Percentiles rank a stretch among this genome's conserved stretches.
Evolutionary conservation across 805 yeast species (phyloP).

Genomic region (Metschnikowia drakensbergensis): DNA sequence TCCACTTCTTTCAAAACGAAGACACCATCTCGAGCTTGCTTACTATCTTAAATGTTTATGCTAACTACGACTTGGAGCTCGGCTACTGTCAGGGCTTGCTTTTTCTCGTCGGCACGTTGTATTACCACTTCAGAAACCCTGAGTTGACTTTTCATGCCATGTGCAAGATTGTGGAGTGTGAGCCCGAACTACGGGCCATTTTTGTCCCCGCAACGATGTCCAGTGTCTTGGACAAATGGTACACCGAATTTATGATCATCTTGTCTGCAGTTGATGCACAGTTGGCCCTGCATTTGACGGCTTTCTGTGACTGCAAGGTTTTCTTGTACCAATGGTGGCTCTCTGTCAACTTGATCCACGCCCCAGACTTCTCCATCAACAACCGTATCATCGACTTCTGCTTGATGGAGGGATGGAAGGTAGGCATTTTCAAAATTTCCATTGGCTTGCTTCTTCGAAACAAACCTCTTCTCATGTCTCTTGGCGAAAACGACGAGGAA

Average conservation of each 20-base stretch:
- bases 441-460: constrained; percentile 50
- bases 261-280: constrained; percentile 39
- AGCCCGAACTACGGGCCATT: constrained; percentile 45
- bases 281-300: constrained; percentile 41
- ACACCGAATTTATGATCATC: constrained; percentile 46
- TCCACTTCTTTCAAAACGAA: constrained; percentile 43
- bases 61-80: constrained; percentile 59
- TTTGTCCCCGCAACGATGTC: constrained; percentile 51
- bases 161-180: constrained; percentile 56
- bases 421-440: constrained; percentile 51
- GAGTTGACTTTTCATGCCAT: constrained; percentile 50
- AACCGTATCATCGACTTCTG: constrained; percentile 49
- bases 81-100: constrained; percentile 70
- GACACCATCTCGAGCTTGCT: constrained; percentile 47
- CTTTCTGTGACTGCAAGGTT: constrained; percentile 41
- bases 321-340: constrained; percentile 67
- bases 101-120: constrained; percentile 57
- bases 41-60: constrained; percentile 56
- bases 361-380: constrained; percentile 50
- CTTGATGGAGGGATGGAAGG: constrained; percentile 52
- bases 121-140: constrained; percentile 35
- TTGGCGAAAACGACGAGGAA: constrained; percentile 35
- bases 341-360: constrained; percentile 54
- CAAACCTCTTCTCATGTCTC: constrained; percentile 38
- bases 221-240: constrained; percentile 50